phyloP scores from a whole-genome alignment of 1,139 yeast species.

The Candida sp. region DNA sequence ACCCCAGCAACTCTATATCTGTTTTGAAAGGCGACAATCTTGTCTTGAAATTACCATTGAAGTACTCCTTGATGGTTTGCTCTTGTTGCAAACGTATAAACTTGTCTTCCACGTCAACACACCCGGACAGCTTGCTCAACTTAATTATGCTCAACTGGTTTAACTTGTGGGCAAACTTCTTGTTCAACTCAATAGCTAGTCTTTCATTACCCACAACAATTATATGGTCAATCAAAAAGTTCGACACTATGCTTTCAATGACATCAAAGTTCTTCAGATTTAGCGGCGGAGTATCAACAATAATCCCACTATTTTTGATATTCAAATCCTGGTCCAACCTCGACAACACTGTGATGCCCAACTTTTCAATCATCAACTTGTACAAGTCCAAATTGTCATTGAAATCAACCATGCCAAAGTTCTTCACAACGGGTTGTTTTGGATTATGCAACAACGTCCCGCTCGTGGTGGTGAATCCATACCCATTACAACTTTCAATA shows the following conservation, averaged over 20 bases:
- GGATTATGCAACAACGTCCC: slow-evolving; percentile 86
- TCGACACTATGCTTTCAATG: slow-evolving; percentile 63
- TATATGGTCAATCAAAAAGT: slow-evolving; percentile 61
- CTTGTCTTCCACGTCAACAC: slow-evolving; percentile 72
- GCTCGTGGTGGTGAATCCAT: slow-evolving; percentile 88
- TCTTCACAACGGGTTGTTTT: slow-evolving; percentile 85
- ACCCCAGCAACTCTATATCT: slow-evolving; percentile 41
- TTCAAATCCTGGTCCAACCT: slow-evolving; percentile 60
- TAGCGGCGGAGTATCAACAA: slow-evolving; percentile 84
- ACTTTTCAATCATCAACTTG: slow-evolving; percentile 54
- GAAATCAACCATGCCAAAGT: slow-evolving; percentile 71
- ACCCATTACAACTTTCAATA: slow-evolving; percentile 69
- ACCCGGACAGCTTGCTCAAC: slow-evolving; percentile 74
- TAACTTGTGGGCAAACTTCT: slow-evolving; percentile 52
- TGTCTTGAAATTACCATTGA: slow-evolving; percentile 74
- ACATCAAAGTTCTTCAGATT: slow-evolving; percentile 52
- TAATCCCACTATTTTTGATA: slow-evolving; percentile 60
- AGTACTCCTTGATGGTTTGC: slow-evolving; percentile 80
- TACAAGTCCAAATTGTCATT: slow-evolving; percentile 65
- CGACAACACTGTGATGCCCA: slow-evolving; percentile 62
- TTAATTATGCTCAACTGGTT: slow-evolving; percentile 53
- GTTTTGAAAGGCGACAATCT: slow-evolving; percentile 75
- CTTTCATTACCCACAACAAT: slow-evolving; percentile 70
- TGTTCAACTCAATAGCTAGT: slow-evolving; percentile 64
- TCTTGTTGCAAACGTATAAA: slow-evolving; percentile 76